A percentile compares a stretch with the other conserved stretches of the same genome.
Evolutionary conservation across 148 eudicot genomes (phyloP).

Genomic region (Chenopodium formosanum): DNA sequence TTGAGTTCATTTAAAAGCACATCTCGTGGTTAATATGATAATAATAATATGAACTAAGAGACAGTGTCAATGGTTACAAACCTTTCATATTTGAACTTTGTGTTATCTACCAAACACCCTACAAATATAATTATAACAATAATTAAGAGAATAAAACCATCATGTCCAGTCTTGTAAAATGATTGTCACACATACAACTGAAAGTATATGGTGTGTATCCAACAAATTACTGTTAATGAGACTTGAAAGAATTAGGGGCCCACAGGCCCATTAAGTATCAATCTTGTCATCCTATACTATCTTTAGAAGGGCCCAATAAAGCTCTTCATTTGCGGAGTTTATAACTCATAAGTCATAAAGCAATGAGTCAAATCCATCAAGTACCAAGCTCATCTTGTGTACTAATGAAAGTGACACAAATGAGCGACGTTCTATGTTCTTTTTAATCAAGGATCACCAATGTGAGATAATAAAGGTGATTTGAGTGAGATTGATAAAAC

Average conservation of each 20-base stretch:
- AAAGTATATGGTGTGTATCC: background rate
- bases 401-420: slow-evolving; percentile 18
- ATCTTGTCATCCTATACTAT: background rate
- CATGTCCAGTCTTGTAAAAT: no score
- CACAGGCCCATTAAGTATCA: background rate
- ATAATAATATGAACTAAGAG: no score
- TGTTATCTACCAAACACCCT: no score
- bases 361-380: background rate
- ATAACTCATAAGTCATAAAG: background rate
- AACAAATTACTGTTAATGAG: slow-evolving; percentile 7
- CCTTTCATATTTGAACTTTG: no score
- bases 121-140: no score
- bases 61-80: no score
- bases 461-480: background rate
- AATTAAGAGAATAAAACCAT: no score
- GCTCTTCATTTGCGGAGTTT: background rate
- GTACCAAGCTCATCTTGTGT: slow-evolving; percentile 14
- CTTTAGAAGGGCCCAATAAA: background rate
- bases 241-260: background rate
- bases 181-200: background rate
- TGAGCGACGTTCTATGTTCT: slow-evolving; percentile 10
- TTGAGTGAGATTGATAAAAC: background rate
- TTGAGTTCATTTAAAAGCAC: no score
- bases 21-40: no score
- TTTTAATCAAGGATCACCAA: background rate